A percentile compares a stretch with the other conserved stretches of the same genome.
These are phyloP conservation scores for Aspergillus ostianus DNA, from an alignment of 495 filamentous ascomycete species.

Conservation along the genomic window DNA sequence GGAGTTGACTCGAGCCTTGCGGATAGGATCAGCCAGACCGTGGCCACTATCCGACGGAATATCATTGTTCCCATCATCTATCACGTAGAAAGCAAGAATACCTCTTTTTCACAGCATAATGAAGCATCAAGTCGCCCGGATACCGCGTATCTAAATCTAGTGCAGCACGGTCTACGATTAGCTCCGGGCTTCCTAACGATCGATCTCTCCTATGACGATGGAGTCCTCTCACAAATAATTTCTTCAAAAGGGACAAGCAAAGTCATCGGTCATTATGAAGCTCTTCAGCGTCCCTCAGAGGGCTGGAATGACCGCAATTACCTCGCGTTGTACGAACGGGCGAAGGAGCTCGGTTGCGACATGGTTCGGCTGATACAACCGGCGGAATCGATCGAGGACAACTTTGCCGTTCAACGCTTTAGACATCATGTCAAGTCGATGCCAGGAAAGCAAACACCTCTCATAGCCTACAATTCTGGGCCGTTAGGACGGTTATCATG, in stretches of 20 bases:
- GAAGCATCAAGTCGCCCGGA: slow-evolving; percentile 29
- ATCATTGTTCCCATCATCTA: slow-evolving; percentile 57
- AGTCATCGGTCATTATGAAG: slow-evolving; percentile 63
- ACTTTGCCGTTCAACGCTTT: slow-evolving; percentile 41
- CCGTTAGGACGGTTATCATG: slow-evolving; percentile 61
- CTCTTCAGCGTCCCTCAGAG: slow-evolving; percentile 42
- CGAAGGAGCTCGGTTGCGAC: slow-evolving; percentile 45
- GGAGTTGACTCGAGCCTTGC: slow-evolving; percentile 37
- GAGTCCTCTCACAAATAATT: slow-evolving; percentile 53
- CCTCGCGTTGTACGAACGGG: slow-evolving; percentile 38
- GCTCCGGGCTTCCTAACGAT: slow-evolving; percentile 68
- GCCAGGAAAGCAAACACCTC: slow-evolving; percentile 35
- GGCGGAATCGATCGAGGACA: slow-evolving; percentile 39
- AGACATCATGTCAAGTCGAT: slow-evolving; percentile 32
- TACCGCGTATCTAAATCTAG: slow-evolving; percentile 56
- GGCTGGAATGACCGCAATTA: slow-evolving; percentile 41
- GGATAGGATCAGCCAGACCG: slow-evolving; percentile 52
- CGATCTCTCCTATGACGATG: slow-evolving; percentile 59
- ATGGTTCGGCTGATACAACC: slow-evolving; percentile 48
- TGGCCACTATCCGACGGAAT: slow-evolving; percentile 61
- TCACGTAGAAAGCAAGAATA: slow-evolving; percentile 39
- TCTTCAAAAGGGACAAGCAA: slow-evolving; percentile 58
- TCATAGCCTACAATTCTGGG: slow-evolving; percentile 73
- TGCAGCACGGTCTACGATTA: slow-evolving; percentile 66
- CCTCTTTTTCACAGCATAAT: slow-evolving; percentile 22